A percentile compares a stretch with the other conserved stretches of the same genome.
phyloP scores from a whole-genome alignment of 768 basidiomycete genomes.

The Candolleomyces efflorescens region DNA sequence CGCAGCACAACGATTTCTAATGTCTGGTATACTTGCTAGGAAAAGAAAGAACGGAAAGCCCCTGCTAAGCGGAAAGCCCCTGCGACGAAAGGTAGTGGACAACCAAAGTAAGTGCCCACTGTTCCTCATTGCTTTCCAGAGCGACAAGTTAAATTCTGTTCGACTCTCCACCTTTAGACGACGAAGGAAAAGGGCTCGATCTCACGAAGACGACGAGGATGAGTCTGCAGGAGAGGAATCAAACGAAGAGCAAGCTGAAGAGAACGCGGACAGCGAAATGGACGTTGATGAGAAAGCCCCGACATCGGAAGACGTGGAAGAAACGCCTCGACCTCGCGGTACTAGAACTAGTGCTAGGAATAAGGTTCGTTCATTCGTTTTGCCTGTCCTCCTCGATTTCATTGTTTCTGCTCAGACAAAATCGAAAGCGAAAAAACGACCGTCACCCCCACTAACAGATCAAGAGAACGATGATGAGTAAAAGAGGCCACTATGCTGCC shows the following conservation, averaged over 20 bases:
- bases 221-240: constrained; percentile 22
- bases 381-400: neutral
- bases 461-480: neutral
- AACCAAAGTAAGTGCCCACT: constrained; percentile 39
- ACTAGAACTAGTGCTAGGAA: constrained; percentile 19
- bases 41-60: constrained; percentile 48
- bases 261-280: constrained; percentile 36
- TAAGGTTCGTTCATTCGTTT: constrained; percentile 5
- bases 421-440: neutral
- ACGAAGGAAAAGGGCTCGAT: constrained; percentile 28
- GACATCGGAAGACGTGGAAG: constrained; percentile 13
- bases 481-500: neutral
- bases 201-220: constrained; percentile 40
- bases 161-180: no score
- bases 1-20: constrained; percentile 11
- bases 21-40: constrained; percentile 21
- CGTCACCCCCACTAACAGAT: neutral
- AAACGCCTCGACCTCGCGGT: constrained; percentile 23
- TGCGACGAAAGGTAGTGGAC: constrained; percentile 38
- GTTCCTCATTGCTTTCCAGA: no score
- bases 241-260: constrained; percentile 23
- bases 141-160: no score
- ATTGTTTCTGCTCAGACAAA: neutral
- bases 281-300: constrained; percentile 17
- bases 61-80: constrained; percentile 54